These are phyloP conservation scores for Metschnikowia rubicola DNA, from an alignment of 805 yeast genomes.

Conservation along the genomic window DNA sequence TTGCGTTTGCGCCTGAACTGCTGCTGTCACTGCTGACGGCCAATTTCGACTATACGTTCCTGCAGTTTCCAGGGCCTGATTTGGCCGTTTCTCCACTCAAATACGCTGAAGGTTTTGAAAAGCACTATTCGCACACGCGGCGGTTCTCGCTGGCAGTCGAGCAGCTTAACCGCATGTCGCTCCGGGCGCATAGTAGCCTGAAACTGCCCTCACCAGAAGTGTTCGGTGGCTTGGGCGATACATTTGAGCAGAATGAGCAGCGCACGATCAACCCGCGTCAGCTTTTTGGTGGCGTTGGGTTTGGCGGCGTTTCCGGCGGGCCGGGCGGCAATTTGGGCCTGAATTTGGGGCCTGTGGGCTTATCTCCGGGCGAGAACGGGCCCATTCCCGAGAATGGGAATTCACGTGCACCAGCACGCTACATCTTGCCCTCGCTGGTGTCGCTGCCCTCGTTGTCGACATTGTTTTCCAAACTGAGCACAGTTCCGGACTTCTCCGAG, in stretches of 20 bases:
- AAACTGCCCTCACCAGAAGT: conserved; percentile 19
- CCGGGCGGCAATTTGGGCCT: too few species aligned
- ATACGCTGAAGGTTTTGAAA: not conserved
- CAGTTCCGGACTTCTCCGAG: conserved; percentile 1
- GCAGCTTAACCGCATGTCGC: conserved; percentile 25
- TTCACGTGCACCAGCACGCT: conserved; percentile 5
- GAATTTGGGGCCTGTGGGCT: too few species aligned
- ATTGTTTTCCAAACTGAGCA: conserved; percentile 9
- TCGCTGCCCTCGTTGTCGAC: conserved; percentile 16
- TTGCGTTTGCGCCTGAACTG: conserved; percentile 1
- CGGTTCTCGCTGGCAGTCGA: conserved; percentile 20
- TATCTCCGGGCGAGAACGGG: too few species aligned
- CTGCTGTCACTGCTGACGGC: conserved; percentile 14
- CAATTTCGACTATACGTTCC: conserved; percentile 2
- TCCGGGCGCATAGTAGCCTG: conserved; percentile 13
- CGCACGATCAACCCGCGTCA: conserved; percentile 35
- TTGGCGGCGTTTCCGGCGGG: not conserved
- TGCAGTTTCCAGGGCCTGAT: not conserved
- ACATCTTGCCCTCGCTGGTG: conserved; percentile 13
- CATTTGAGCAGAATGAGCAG: conserved; percentile 13
- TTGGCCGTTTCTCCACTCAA: conserved; percentile 10
- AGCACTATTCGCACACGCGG: conserved; percentile 12
- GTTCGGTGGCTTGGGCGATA: not conserved
- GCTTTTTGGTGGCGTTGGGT: conserved; percentile 12
- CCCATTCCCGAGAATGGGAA: too few species aligned